Base-by-base conservation (phyloP, 2,329 filamentous ascomycete species). In the Apiospora kogelbergensis region DNA sequence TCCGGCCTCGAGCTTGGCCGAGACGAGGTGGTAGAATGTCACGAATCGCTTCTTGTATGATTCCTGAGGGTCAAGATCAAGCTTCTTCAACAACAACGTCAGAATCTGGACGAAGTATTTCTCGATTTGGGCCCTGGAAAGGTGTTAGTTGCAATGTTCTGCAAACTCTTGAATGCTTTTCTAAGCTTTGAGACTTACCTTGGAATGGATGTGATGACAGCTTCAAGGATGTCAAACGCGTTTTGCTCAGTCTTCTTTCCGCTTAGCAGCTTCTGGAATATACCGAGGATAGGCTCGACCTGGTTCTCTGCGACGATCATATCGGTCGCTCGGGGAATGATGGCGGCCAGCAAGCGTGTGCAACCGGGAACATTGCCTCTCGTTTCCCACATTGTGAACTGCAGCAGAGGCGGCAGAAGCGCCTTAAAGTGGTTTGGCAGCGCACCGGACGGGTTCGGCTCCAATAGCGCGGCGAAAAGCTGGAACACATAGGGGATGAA, bases 401-500 rank as follows among this genome's bases (percentile, higher is more conserved):
- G 89, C 63, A 99, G 87, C 41, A 98, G 88, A 5, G 94, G 93
- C 0, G 85, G 86, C 53, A 98, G 88, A 63, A 99, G 84, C 7
- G 88, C 87, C 79, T 93, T 91, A 84, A 97, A 98, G 77, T 94
- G 92, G 33, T 89, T 88, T 2, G 94, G 93, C 40, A 98, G 85
- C 10, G 91, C 86, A n/a, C 89, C 91, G 0, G 91, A 87, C 0
- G 93, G 92, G 75, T 96, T 95, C 9, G 92, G 89, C 81, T 98
- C 95, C 3, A 99, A 87, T 17, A 99, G 88, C 67, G 95, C 93
- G 2, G 95, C 93, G 72, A 98, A 93, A 44, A 99, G 88, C 79
- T 99, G 96, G 85, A 99, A 97, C 67, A 98, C 90, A 75, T 98
- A 99, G 6, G 95, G 96, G 77, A 94, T 91, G 78, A 99, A 99